These are phyloP conservation scores for Abelmoschus esculentus DNA, from an alignment of 345 rosid genomes.

Conservation along the genomic window DNA sequence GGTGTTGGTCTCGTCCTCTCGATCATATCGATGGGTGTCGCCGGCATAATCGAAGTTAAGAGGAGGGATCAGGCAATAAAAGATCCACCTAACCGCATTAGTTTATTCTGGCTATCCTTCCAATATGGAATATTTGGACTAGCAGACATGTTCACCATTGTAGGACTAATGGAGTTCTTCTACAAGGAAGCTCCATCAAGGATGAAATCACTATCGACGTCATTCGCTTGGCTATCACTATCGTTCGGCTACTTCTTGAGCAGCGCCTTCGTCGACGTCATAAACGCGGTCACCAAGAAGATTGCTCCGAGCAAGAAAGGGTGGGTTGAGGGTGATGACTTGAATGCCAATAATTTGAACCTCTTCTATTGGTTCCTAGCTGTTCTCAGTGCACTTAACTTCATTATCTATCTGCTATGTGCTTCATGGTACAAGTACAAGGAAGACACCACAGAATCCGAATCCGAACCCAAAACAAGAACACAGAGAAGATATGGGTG, in stretches of 20 bases:
- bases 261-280: slow-evolving; percentile 20
- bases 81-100: slow-evolving; percentile 9
- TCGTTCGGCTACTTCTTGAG: slow-evolving; percentile 39
- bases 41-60: slow-evolving; percentile 37
- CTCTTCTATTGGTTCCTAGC: slow-evolving; percentile 44
- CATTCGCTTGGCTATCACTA: slow-evolving; percentile 30
- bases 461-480: not conserved
- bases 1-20: slow-evolving; percentile 40
- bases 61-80: slow-evolving; percentile 19
- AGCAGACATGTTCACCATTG: slow-evolving; percentile 43
- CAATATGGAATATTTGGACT: slow-evolving; percentile 38
- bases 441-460: slow-evolving; percentile 9
- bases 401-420: slow-evolving; percentile 16
- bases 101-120: slow-evolving; percentile 35
- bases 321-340: slow-evolving; percentile 32
- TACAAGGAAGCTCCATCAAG: slow-evolving; percentile 37
- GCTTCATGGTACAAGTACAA: slow-evolving; percentile 49
- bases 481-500: not conserved
- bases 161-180: slow-evolving; percentile 42
- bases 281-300: slow-evolving; percentile 24
- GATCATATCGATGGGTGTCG: slow-evolving; percentile 29
- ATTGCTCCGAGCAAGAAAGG: slow-evolving; percentile 33
- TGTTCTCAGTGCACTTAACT: slow-evolving; percentile 30
- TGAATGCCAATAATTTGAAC: slow-evolving; percentile 28
- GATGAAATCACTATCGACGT: slow-evolving; percentile 38